Conservation (phyloP, 1,284 basidiomycete genomes). For the Bjerkandera adusta region DNA sequence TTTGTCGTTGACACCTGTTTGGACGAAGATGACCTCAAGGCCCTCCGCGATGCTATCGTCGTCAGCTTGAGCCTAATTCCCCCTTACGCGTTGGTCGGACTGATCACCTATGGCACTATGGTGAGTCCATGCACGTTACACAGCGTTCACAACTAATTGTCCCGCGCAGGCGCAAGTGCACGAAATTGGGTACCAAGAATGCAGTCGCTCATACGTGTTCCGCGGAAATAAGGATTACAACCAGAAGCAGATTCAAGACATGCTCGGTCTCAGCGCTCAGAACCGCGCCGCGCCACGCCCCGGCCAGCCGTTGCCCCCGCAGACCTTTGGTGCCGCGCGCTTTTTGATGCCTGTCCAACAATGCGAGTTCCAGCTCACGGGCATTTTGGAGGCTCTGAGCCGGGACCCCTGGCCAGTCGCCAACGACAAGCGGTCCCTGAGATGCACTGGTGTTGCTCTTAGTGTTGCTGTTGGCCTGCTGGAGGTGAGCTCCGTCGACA, state of each 20-base stretch:
- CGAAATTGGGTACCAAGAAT: conserved; percentile 95
- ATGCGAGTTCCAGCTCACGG: conserved; percentile 96
- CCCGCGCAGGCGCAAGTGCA: conserved; percentile 87
- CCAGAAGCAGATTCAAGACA: conserved; percentile 97
- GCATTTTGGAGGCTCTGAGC: conserved; percentile 86
- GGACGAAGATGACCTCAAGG: conserved; percentile 96
- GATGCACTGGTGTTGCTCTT: conserved; percentile 94
- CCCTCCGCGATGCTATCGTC: conserved; percentile 89
- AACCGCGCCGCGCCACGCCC: conserved; percentile 80
- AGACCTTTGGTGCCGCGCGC: conserved; percentile 83
- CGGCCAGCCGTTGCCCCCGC: conserved; percentile 84
- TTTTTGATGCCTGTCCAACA: conserved; percentile 94
- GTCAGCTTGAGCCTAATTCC: conserved; percentile 93
- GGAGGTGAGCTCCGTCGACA: conserved; percentile 52
- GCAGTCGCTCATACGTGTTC: conserved; percentile 99
- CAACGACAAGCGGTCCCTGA: conserved; percentile 91
- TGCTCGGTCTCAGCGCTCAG: conserved; percentile 87
- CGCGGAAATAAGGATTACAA: conserved; percentile 98
- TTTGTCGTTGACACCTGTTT: conserved; percentile 98
- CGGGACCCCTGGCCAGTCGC: conserved; percentile 98
- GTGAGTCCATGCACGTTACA: conserved; percentile 40
- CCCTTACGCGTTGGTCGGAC: conserved; percentile 90
- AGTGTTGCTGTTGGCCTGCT: conserved; percentile 95
- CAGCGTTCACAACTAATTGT: background rate
- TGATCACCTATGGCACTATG: conserved; percentile 98